Base-by-base conservation (phyloP, 1,284 basidiomycete genomes). In the Xerocomus nothofagi region DNA sequence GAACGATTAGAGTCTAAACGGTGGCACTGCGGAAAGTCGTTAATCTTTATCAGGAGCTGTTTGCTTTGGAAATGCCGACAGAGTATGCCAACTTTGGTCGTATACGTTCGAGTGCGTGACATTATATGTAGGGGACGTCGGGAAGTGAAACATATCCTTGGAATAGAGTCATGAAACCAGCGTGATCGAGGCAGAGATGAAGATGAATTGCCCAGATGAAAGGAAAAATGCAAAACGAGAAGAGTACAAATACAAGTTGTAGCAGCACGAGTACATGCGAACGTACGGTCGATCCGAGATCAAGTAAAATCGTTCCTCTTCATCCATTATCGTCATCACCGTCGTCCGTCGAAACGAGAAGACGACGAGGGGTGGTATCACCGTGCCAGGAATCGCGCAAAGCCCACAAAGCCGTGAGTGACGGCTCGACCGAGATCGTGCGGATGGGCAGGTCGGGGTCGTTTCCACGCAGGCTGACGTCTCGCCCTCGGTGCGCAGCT, bases 391-490 rank as follows among this genome's bases (percentile, higher is more conserved):
- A 53, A 36, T 3, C 24, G 60, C 0, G 36, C 47, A 24, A 54
- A 21, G 20, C 31, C 37, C 34, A 26, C 36, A 32, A 66, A 44
- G 6, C 50, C 31, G 11, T 48, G 51, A 10, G 51, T 38, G 20
- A 41, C 32, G 3, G 17, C 17, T 1, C 31, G 39, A 15, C 41
- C 23, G 17, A 50, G 17, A 23, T 23, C 21, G 21, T 6, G 51
- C 3, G 50, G 26, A 17, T 50, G 61, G 3, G 47, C 40, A 5
- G 57, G 49, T 2, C 44, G 54, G 18, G 62, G 62, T 14, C 49
- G 57, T 36, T 55, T 57, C 59, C 59, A 65, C 9, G 63, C 38
- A 1, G 60, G 57, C 23, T 53, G 57, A 6, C 47, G 37, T 42
- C 58, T 56, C 23, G 30, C 51, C 8, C 60, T 50, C 2, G 60